These are phyloP conservation scores for Tylopilus intermedius DNA, from an alignment of 768 basidiomycete genomes.

Conservation along the genomic window DNA sequence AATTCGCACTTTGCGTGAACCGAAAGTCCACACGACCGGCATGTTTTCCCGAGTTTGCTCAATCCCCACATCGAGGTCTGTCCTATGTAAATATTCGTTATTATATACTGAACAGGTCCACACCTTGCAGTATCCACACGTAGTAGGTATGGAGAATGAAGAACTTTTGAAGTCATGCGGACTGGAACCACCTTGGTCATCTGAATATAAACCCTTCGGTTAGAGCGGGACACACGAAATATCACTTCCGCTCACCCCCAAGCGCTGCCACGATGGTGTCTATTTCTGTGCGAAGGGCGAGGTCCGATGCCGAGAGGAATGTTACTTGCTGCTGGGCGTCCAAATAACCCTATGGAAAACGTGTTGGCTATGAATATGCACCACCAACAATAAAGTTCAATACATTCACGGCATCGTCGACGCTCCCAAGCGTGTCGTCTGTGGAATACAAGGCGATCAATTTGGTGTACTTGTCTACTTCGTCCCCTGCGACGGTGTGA, in stretches of 20 bases:
- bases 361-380: conserved; percentile 1
- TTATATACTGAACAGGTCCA: conserved; percentile 8
- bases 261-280: conserved; percentile 55
- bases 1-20: conserved; percentile 85
- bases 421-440: conserved; percentile 47
- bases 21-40: conserved; percentile 68
- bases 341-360: conserved; percentile 48
- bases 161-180: conserved; percentile 83
- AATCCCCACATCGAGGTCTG: conserved; percentile 85
- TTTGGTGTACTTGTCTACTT: conserved; percentile 46
- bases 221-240: background rate
- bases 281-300: conserved; percentile 60
- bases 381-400: background rate
- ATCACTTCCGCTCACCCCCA: conserved; percentile 44
- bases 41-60: conserved; percentile 83
- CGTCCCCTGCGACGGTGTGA: conserved; percentile 39
- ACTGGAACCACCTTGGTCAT: conserved; percentile 63
- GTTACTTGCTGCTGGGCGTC: conserved; percentile 59
- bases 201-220: conserved; percentile 34
- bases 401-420: conserved; percentile 37
- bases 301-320: conserved; percentile 50
- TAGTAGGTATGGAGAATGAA: conserved; percentile 80
- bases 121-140: conserved; percentile 80
- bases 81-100: conserved; percentile 3
- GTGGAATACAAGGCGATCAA: conserved; percentile 44